Conservation (phyloP, 1,284 basidiomycete species). For the Ceraceosorus bombacis region DNA sequence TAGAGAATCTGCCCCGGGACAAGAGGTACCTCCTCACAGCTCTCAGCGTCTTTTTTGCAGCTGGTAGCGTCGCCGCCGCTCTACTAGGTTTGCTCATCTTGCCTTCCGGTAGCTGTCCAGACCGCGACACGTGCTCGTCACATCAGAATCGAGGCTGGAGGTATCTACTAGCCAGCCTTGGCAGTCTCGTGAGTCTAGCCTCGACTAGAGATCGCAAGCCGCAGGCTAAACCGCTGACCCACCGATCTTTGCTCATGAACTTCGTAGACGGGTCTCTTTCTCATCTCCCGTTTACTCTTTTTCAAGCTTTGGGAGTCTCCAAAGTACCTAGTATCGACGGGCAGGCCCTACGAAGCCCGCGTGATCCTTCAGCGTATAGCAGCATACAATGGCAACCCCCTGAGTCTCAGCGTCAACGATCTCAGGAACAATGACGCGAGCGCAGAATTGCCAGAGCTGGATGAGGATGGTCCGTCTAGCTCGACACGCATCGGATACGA, state of each 20-base stretch:
- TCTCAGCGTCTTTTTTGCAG: conserved; percentile 69
- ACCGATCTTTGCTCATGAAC: background rate
- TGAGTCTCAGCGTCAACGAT: conserved; percentile 23
- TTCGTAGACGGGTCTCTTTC: conserved; percentile 76
- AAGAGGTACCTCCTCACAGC: conserved; percentile 89
- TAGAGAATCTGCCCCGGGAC: conserved; percentile 84
- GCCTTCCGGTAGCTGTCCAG: conserved; percentile 11
- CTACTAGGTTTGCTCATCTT: conserved; percentile 26
- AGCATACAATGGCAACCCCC: conserved; percentile 22
- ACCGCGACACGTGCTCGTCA: background rate
- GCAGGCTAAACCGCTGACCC: conserved; percentile 6
- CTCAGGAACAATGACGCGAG: conserved; percentile 8
- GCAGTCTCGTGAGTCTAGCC: conserved; percentile 12
- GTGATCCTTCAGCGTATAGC: conserved; percentile 34
- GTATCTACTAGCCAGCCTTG: conserved; percentile 20
- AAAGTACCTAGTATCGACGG: conserved; percentile 36
- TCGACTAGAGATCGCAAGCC: background rate
- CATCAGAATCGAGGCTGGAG: conserved; percentile 20
- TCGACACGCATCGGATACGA: too few relatives aligned
- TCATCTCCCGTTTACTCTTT: conserved; percentile 69
- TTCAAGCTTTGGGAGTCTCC: conserved; percentile 90
- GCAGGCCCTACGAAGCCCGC: conserved; percentile 29
- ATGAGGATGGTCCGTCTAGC: too few relatives aligned
- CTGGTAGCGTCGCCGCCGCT: conserved; percentile 27
- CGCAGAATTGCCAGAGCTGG: too few relatives aligned